These are phyloP conservation scores for Tarenaya hassleriana DNA, from an alignment of 345 rosid genomes.

Conservation along the genomic window DNA sequence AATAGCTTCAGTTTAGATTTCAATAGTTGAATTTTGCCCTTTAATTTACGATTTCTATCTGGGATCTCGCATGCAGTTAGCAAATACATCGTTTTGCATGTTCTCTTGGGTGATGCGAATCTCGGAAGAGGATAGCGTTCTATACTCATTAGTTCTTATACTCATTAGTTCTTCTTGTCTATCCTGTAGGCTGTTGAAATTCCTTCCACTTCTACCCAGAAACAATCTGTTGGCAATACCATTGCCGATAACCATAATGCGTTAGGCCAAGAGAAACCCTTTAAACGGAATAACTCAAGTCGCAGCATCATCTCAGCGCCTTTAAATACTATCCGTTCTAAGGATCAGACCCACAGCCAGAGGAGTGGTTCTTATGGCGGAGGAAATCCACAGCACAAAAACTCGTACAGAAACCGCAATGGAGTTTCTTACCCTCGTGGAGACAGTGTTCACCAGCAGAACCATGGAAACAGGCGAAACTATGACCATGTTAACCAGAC, in stretches of 20 bases:
- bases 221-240: background rate
- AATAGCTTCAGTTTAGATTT: no score
- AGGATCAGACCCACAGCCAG: slow-evolving; percentile 39
- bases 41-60: no score
- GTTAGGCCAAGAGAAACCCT: slow-evolving; percentile 20
- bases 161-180: background rate
- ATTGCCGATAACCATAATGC: slow-evolving; percentile 4
- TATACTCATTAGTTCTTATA: background rate
- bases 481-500: slow-evolving; percentile 16
- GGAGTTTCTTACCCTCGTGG: slow-evolving; percentile 21
- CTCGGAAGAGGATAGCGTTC: background rate
- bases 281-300: slow-evolving; percentile 19
- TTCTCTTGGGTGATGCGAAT: no score
- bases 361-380: slow-evolving; percentile 37
- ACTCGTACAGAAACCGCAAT: slow-evolving; percentile 51
- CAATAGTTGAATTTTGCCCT: no score
- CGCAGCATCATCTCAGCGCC: slow-evolving; percentile 12
- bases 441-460: slow-evolving; percentile 20
- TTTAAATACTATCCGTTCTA: slow-evolving; percentile 38
- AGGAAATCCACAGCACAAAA: slow-evolving; percentile 47
- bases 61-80: no score
- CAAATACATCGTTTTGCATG: no score
- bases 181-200: slow-evolving; percentile 35
- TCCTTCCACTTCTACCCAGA: slow-evolving; percentile 10
- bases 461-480: slow-evolving; percentile 21